These are phyloP conservation scores for Tricholoma furcatifolium DNA, from an alignment of 768 basidiomycete genomes.

Conservation along the genomic window DNA sequence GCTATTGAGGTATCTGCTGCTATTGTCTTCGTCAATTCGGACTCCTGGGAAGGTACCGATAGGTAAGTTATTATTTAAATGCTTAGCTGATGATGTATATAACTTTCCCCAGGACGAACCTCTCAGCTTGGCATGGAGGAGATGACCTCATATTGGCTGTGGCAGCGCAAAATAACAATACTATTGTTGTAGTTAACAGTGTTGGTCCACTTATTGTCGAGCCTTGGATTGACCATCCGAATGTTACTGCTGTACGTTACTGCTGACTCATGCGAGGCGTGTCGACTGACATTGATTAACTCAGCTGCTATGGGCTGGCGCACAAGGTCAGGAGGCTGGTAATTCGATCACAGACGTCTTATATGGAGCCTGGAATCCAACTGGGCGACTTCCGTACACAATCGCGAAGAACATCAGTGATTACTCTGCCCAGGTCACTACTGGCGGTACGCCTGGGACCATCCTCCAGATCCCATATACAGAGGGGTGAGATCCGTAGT, in stretches of 20 bases:
- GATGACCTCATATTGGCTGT: constrained; percentile 71
- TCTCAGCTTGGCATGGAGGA: constrained; percentile 74
- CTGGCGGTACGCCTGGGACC: constrained; percentile 33
- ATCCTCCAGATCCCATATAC: constrained; percentile 55
- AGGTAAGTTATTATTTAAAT: not conserved
- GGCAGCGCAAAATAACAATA: constrained; percentile 64
- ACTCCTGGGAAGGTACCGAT: constrained; percentile 75
- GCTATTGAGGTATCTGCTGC: constrained; percentile 57
- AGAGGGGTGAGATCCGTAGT: constrained; percentile 40
- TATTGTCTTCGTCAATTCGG: constrained; percentile 78
- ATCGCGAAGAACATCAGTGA: constrained; percentile 61
- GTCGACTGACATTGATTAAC: constrained; percentile 16
- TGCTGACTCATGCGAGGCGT: not conserved
- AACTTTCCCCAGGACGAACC: constrained; percentile 55
- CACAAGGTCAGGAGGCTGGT: constrained; percentile 67
- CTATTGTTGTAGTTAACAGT: constrained; percentile 66
- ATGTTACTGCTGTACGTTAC: constrained; percentile 61
- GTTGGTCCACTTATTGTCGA: constrained; percentile 60
- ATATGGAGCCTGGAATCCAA: constrained; percentile 68
- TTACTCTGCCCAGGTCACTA: constrained; percentile 52
- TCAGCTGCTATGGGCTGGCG: constrained; percentile 63
- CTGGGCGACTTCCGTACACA: constrained; percentile 70
- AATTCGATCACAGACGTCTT: constrained; percentile 69
- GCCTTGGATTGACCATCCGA: constrained; percentile 70
- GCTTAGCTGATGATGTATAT: not conserved